phyloP scores from a whole-genome alignment of 2,329 filamentous ascomycete genomes.

The Calonectria pauciramosa region DNA sequence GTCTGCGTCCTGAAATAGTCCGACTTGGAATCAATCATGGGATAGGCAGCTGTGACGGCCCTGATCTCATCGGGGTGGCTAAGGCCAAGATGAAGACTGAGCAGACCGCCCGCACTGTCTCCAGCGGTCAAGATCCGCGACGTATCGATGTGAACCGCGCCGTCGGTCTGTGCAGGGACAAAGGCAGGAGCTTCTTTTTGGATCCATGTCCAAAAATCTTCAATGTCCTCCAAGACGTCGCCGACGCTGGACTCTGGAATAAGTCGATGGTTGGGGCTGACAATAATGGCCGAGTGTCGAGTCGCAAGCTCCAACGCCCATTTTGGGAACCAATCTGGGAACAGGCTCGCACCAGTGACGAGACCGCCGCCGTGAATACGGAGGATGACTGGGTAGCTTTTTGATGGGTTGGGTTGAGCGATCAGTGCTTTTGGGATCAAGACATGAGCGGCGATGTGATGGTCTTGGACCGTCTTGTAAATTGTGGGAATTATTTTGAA shows the following conservation, averaged over 20 bases:
- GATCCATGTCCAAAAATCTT: constrained; percentile 13
- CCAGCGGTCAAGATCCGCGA: constrained; percentile 1
- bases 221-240: constrained; percentile 13
- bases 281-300: constrained; percentile 13
- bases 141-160: neutral
- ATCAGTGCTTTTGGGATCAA: neutral
- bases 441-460: neutral
- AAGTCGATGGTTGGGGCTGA: constrained; percentile 11
- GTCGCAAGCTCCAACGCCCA: constrained; percentile 15
- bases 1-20: neutral
- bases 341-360: neutral
- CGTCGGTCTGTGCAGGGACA: neutral
- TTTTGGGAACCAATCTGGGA: constrained; percentile 12
- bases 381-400: neutral
- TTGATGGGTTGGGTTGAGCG: neutral
- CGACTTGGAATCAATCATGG: constrained; percentile 7
- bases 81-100: constrained; percentile 15
- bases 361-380: constrained; percentile 13
- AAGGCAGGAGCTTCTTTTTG: neutral
- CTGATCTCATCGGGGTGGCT: constrained; percentile 2
- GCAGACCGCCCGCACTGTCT: constrained; percentile 17
- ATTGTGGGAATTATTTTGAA: neutral
- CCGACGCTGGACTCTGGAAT: neutral
- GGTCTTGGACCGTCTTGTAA: constrained; percentile 7
- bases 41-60: constrained; percentile 14